These are phyloP conservation scores for Aureobasidium sp. DNA, from an alignment of 2,329 filamentous ascomycete species.

Conservation along the genomic window DNA sequence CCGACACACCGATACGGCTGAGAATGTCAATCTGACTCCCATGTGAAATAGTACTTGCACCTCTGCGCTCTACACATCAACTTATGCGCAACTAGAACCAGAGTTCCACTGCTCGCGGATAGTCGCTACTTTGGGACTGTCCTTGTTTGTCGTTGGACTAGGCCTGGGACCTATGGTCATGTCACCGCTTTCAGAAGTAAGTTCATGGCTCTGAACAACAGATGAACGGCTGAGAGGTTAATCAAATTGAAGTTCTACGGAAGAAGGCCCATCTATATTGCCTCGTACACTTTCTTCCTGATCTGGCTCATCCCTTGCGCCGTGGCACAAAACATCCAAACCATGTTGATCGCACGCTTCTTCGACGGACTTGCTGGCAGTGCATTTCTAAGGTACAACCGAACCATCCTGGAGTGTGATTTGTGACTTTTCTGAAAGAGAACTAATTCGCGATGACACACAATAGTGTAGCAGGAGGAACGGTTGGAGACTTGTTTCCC, in stretches of 20 bases:
- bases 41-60: constrained; percentile 52
- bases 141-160: constrained; percentile 74
- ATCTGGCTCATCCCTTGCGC: constrained; percentile 75
- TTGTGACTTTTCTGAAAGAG: not conserved
- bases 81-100: constrained; percentile 66
- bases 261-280: constrained; percentile 70
- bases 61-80: constrained; percentile 82
- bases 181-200: constrained; percentile 45
- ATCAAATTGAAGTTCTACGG: constrained; percentile 61
- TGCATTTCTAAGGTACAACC: constrained; percentile 41
- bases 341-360: constrained; percentile 71
- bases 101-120: constrained; percentile 67
- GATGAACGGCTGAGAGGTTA: not conserved
- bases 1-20: not conserved
- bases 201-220: constrained; percentile 16
- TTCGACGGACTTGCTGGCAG: constrained; percentile 65
- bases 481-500: constrained; percentile 72
- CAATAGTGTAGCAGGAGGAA: constrained; percentile 65
- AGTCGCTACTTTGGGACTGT: constrained; percentile 73
- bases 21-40: not conserved
- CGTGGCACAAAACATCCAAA: constrained; percentile 71
- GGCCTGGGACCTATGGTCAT: constrained; percentile 52
- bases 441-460: not conserved
- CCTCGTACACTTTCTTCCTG: constrained; percentile 65
- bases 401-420: not conserved